A percentile compares a stretch with the other conserved stretches of the same genome.
Conservation (phyloP, 345 rosid species). For the Salix arbutifolia region DNA sequence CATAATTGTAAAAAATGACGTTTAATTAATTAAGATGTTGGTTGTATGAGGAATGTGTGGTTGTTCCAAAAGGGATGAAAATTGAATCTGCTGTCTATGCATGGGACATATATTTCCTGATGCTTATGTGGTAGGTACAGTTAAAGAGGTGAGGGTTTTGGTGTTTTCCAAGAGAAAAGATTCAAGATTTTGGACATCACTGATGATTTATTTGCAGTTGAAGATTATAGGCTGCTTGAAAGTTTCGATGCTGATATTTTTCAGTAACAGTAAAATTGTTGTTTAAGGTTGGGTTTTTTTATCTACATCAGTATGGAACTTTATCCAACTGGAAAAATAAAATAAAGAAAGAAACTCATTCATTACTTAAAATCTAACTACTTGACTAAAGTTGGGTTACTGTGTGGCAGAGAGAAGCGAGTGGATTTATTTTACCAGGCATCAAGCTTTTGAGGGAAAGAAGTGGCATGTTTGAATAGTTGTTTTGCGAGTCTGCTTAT, state of each 20-base stretch:
- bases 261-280: not conserved
- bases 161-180: not conserved
- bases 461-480: not conserved
- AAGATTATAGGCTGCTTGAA: not conserved
- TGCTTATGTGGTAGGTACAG: not conserved
- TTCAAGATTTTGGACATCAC: not conserved
- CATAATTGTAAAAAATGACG: not conserved
- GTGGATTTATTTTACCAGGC: not conserved
- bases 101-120: not conserved
- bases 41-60: not conserved
- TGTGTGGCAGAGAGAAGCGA: not conserved
- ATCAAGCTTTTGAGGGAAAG: not conserved
- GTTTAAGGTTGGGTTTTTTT: not conserved
- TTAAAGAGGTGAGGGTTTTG: not conserved
- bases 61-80: not conserved
- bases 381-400: not conserved
- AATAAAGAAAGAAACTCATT: not conserved
- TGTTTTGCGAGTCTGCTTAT: not conserved
- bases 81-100: too few relatives aligned
- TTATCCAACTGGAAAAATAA: not conserved
- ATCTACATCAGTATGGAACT: not conserved
- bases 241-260: not conserved
- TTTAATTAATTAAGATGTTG: not conserved
- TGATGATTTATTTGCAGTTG: not conserved
- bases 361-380: not conserved